Percentiles rank a stretch among this genome's conserved stretches.
Evolutionary conservation across 768 basidiomycete genomes (phyloP).

Genomic region (Boletus pseudo-olivaceus): DNA sequence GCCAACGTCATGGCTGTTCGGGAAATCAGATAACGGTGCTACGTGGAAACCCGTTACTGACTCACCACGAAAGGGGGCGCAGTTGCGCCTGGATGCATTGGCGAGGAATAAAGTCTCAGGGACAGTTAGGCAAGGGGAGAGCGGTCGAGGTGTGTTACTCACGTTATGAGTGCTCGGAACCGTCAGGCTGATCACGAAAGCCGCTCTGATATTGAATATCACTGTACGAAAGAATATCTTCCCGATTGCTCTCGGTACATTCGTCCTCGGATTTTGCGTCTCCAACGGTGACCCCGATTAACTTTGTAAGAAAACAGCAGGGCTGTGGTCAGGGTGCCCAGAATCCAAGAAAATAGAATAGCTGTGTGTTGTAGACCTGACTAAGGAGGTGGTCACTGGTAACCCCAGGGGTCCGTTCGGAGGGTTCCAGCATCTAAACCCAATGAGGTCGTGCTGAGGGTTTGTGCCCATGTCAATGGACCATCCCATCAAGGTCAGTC

Average conservation of each 20-base stretch:
- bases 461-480: constrained; percentile 54
- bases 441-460: constrained; percentile 41
- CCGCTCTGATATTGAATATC: no score
- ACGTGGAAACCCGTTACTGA: constrained; percentile 24
- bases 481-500: no score
- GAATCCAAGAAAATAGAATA: constrained; percentile 33
- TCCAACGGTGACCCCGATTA: constrained; percentile 34
- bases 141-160: constrained; percentile 15
- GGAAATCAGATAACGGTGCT: constrained; percentile 6
- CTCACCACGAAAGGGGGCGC: constrained; percentile 44
- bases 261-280: constrained; percentile 43
- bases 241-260: constrained; percentile 40
- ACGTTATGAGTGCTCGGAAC: constrained; percentile 39
- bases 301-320: constrained; percentile 38
- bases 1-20: constrained; percentile 35
- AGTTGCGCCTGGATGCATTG: constrained; percentile 24
- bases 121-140: constrained; percentile 3
- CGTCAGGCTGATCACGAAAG: constrained; percentile 40
- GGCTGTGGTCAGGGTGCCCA: constrained; percentile 30
- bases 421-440: constrained; percentile 47
- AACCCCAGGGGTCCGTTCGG: no score
- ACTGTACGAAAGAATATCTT: no score
- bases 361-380: constrained; percentile 35
- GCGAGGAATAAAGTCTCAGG: constrained; percentile 28
- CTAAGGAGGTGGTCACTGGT: constrained; percentile 5